Evolutionary conservation across 1,284 basidiomycete genomes (phyloP), one percentile per base, ranked within the genome.

Genomic region (Mycosarcoma mackinlayi): DNA sequence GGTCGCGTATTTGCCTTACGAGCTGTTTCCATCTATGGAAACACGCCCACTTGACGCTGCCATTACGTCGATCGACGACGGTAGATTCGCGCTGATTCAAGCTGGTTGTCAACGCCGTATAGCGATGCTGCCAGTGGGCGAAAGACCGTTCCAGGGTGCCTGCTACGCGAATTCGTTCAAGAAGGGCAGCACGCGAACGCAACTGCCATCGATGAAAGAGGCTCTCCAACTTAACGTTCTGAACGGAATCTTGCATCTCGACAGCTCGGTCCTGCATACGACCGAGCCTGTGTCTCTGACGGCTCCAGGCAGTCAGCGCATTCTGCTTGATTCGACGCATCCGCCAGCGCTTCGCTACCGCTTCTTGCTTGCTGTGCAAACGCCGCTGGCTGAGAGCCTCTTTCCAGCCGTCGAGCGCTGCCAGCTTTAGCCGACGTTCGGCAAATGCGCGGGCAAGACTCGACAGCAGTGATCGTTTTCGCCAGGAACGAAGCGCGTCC

Each of bases 301-400:
- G 35, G 10, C 16, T 19, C 73, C 73, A 76, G 6, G n/a, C 1
- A 1, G 27, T 24, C 25, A 70, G 35, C 0, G 53, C 33, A 3
- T 21, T 47, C 6, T 56, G 59, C 33, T 73, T 76, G 24, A 55
- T 13, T 11, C 59, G 27, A 7, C 75, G 54, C 14, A 35, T 16
- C 1, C 55, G 61, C 75, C 73, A 76, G 19, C 75, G 59, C 6
- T 44, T 35, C 4, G 75, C 68, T 10, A 76, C 33, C 7, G 67
- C 66, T 24, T 74, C 62, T 21, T 60, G 55, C 28, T 62, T 64
- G 23, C 52, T 40, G 2, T 23, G 49, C 6, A 31, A 8, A 3
- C 27, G 42, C 11, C 37, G 49, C 31, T 65, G 49, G 16, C 56
- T 55, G 1, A 54, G 21, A 1, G 61, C 54, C 6, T 31, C 14